Base-by-base conservation (phyloP, 2,329 filamentous ascomycete genomes). In the Thielaviopsis punctulata region DNA sequence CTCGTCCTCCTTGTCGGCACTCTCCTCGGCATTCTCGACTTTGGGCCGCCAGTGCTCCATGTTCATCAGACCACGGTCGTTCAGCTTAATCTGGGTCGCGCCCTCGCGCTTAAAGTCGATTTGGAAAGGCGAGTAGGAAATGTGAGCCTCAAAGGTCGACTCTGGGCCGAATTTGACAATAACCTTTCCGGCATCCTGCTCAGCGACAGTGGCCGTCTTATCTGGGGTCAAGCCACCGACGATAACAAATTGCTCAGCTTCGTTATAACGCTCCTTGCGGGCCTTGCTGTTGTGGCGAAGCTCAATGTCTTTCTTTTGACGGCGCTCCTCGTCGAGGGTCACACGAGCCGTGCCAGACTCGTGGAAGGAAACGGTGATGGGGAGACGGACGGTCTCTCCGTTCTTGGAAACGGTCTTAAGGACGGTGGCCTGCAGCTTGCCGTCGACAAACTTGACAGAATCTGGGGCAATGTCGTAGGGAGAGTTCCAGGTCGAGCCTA, bases 41-140 rank as follows among this genome's bases (percentile, higher is more conserved):
- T 95, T 94, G 44, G 83, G 75, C 56, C 92, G 75, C 92, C 92
- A 98, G 64, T 98, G 92, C 65, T 98, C 92, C 64, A 96, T 68
- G 62, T 96, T 98, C 65, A 98, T 65, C 57, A 93, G 70, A 1
- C 90, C 90, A n/a, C 83, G 79, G 59, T 89, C 82, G 62, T 98
- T 98, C 66, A 98, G 73, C 62, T 83, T 86, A 65, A 98, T 74
- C 56, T 96, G 87, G 0, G 82, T 82, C 58, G 77, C 71, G 1
- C 85, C 88, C 59, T 92, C 84, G 45, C 89, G 76, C 66, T 84
- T 82, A 64, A 98, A 98, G 47, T 94, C 84, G 51, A 96, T 76
- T 36, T 75, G 74, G 58, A 96, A 93, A 0, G 92, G 92, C 1
- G 80, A 73, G 61, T 93, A 86, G 48, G 76, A 81, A 64, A 98